Evolutionary conservation across 345 rosid species (phyloP), one percentile per base, ranked within the genome.

Genomic region (Excoecaria cochinchinensis): DNA sequence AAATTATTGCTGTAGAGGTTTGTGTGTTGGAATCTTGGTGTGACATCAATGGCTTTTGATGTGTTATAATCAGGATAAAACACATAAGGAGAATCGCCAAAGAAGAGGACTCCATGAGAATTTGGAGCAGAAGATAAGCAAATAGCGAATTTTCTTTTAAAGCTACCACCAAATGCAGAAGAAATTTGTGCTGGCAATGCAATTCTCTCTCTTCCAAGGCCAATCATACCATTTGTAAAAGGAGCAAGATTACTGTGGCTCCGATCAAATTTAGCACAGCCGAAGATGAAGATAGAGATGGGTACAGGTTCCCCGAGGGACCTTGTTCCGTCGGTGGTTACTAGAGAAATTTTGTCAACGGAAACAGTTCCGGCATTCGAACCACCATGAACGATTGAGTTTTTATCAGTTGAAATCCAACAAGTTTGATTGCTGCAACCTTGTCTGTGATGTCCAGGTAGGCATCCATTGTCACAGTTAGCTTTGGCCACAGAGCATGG

Each of bases 401-500:
- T 70, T 48, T 12, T 31, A 31, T 31, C 5, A 16, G 74, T 48
- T 8, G 59, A 17, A 48, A 76, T 50, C 7, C 8, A 12, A 22
- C 79, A 76, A 13, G 60, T 69, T 46, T 69, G 69, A 69, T 76
- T 76, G 79, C 59, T 50, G 50, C 79, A 76, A 4, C 79, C 74
- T 4, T 74, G 74, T 6, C 40, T 19, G 10, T 60, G 48, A 15
- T 8, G 59, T 16, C 74, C 61, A 15, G 31, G 11, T 5, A 17
- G 51, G 51, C 74, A 70, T 7, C 38, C 4, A 14, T 61, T 39
- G 14, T 40, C 47, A 48, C 79, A 76, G 10, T 5, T 4, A 4
- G 79, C 74, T 47, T 60, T 59, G 15, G 79, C 36, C 7, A 48
- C 4, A 12, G 79, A 76, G 46, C 79, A 76, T 16, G 79, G 2